These are phyloP conservation scores for Ogataea hybrid DNA, from an alignment of 1,139 yeast species.

Conservation along the genomic window DNA sequence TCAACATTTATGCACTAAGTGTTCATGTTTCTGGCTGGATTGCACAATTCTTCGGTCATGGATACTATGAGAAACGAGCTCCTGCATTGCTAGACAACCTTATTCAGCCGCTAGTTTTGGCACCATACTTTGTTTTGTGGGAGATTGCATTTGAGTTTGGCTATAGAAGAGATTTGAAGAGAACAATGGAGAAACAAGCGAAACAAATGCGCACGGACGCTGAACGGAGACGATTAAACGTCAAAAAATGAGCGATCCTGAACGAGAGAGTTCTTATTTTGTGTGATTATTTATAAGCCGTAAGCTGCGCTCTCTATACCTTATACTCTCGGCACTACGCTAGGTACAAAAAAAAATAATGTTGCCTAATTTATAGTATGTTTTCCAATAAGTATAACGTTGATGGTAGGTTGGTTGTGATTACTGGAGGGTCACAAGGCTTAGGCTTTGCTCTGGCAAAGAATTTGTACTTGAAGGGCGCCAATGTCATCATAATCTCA, in stretches of 20 bases:
- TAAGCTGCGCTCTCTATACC: too few relatives aligned
- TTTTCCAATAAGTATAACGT: slow-evolving; percentile 28
- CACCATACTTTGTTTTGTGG: slow-evolving; percentile 85
- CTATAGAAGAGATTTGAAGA: slow-evolving; percentile 50
- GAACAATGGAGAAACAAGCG: slow-evolving; percentile 53
- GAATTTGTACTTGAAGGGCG: slow-evolving; percentile 49
- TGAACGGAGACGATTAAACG: not conserved
- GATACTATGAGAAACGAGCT: slow-evolving; percentile 72
- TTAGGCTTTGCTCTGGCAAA: slow-evolving; percentile 79
- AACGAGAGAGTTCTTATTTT: not conserved
- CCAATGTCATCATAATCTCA: slow-evolving; percentile 54
- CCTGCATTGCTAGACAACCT: slow-evolving; percentile 87
- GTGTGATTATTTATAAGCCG: too few relatives aligned
- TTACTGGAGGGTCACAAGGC: slow-evolving; percentile 96
- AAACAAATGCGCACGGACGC: slow-evolving; percentile 25
- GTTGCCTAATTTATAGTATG: not conserved
- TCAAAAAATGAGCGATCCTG: not conserved
- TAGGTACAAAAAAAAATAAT: not conserved
- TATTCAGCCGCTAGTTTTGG: slow-evolving; percentile 81
- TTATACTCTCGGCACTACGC: too few relatives aligned
- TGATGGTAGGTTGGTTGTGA: slow-evolving; percentile 60
- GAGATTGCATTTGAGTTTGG: slow-evolving; percentile 75
- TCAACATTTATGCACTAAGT: slow-evolving; percentile 34
- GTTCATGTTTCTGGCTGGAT: slow-evolving; percentile 66
- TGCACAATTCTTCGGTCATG: slow-evolving; percentile 90